These are phyloP conservation scores for Pythium oligandrum DNA, from an alignment of 352 stramenopile genomes.

Conservation along the genomic window DNA sequence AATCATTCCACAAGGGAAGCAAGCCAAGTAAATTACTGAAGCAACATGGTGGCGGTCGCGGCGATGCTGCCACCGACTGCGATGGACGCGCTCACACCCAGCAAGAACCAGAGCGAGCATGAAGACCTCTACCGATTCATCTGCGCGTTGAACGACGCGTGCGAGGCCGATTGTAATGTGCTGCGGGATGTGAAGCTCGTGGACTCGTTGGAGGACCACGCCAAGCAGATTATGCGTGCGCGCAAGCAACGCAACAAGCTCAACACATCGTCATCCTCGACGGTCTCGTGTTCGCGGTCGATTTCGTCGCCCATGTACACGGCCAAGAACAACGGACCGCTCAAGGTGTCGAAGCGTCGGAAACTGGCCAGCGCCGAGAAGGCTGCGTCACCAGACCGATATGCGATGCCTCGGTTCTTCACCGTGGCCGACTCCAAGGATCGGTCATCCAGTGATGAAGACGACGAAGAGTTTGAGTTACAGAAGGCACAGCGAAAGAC, in stretches of 20 bases:
- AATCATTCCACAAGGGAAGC: too few relatives aligned
- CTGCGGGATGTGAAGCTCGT: slow-evolving; percentile 65
- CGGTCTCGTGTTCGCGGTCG: slow-evolving; percentile 6
- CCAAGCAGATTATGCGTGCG: slow-evolving; percentile 44
- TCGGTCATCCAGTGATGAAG: background rate
- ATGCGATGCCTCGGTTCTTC: slow-evolving; percentile 8
- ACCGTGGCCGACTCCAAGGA: background rate
- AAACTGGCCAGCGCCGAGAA: slow-evolving; percentile 13
- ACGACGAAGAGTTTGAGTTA: background rate
- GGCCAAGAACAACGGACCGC: background rate
- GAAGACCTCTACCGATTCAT: slow-evolving; percentile 32
- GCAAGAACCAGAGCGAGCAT: background rate
- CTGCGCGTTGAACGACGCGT: slow-evolving; percentile 51
- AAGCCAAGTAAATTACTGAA: background rate
- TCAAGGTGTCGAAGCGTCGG: slow-evolving; percentile 17
- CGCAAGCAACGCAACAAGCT: slow-evolving; percentile 28
- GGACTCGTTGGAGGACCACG: slow-evolving; percentile 50
- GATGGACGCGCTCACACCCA: slow-evolving; percentile 14
- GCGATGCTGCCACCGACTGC: slow-evolving; percentile 15
- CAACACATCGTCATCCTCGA: slow-evolving; percentile 11
- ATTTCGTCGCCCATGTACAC: slow-evolving; percentile 1
- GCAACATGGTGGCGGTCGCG: slow-evolving; percentile 11
- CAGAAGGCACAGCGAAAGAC: background rate
- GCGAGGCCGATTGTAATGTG: slow-evolving; percentile 51
- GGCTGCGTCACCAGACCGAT: slow-evolving; percentile 6